Evolutionary conservation across 176 grass and related monocot genomes (phyloP), one percentile per base, ranked within the genome.

Genomic region (maize (Zea mays)): DNA sequence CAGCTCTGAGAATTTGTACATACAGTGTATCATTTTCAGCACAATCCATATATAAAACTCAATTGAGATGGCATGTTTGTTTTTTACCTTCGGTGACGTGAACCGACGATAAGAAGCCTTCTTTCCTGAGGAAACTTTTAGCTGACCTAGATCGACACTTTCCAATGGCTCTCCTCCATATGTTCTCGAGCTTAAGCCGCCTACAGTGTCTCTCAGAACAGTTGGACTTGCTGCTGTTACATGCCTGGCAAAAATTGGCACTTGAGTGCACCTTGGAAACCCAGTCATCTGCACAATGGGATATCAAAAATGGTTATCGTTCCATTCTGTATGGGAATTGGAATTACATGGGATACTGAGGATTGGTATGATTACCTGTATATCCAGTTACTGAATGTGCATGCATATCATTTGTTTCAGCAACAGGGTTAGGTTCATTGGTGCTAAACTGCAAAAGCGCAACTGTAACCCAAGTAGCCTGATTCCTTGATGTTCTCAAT

Each of bases 391-490:
- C 89, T 81, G 83, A 75, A 69, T 83, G 85, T 49, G 78, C 49
- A 79, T 88, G 76, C 27, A 69, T 57, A 37, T 88, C 90, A 67
- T 90, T 99, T 4, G 65, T 59, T 88, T 90, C 92, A 64, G 74
- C 74, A 21, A 87, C 78, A 56, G 84, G 81, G 64, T 85, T 92
- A 85, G 85, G 83, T 81, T 95, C 96, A 61, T 72, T 66, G 77
- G 70, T 72, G 55, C 92, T 87, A 71, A 99, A 99, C 83, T 99
- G 96, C 79, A 99, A 83, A 88, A 99, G 96, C n/a, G 96, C 90
- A 78, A 99, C 96, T 52, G 96, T 95, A 69, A 99, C 88, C 96
- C 96, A 99, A 79, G 96, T 99, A 47, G 90, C 86, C 72, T 99
- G 92, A 80, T 95, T 99, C 84, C 90, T 93, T 84, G 96, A 95